These are phyloP conservation scores for Graphilbum sp. DNA, from an alignment of 2,329 filamentous ascomycete species.

Conservation along the genomic window DNA sequence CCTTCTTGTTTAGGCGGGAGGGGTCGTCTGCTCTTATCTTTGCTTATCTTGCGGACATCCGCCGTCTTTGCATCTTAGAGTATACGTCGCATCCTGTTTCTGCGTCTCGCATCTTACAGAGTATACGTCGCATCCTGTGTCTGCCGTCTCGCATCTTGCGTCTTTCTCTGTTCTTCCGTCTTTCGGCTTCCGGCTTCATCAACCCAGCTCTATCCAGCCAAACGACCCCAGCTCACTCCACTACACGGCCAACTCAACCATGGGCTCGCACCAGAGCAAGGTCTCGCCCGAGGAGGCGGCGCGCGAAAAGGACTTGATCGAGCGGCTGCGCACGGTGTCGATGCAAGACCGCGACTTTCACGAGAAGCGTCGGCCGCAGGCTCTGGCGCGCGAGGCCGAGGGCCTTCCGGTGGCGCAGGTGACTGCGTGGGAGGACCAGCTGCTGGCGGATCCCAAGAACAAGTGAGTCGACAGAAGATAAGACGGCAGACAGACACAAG, in stretches of 20 bases:
- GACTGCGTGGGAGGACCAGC: constrained; percentile 41
- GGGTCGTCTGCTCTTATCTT: too few relatives aligned
- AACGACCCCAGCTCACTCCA: too few relatives aligned
- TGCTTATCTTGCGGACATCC: too few relatives aligned
- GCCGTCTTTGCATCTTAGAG: too few relatives aligned
- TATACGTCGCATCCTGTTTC: too few relatives aligned
- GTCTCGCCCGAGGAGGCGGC: constrained; percentile 8
- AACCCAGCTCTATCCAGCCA: too few relatives aligned
- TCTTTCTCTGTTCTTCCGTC: too few relatives aligned
- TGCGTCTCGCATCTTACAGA: too few relatives aligned
- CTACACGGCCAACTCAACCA: constrained; percentile 5
- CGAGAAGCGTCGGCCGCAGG: not conserved
- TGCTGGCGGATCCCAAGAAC: constrained; percentile 49
- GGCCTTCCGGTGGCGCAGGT: constrained; percentile 34
- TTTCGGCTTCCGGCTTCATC: too few relatives aligned
- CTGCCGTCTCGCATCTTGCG: too few relatives aligned
- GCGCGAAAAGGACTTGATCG: constrained; percentile 17
- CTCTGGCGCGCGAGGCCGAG: constrained; percentile 13
- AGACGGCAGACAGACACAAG: not conserved
- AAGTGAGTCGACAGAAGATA: constrained; percentile 26
- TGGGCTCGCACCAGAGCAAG: constrained; percentile 17
- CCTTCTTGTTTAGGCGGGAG: too few relatives aligned
- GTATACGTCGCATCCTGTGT: too few relatives aligned
- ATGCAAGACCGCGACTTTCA: not conserved
- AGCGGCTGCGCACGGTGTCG: constrained; percentile 14